These are phyloP conservation scores for Effrenium voratum DNA, from an alignment of 73 alveolate genomes.

Conservation along the genomic window DNA sequence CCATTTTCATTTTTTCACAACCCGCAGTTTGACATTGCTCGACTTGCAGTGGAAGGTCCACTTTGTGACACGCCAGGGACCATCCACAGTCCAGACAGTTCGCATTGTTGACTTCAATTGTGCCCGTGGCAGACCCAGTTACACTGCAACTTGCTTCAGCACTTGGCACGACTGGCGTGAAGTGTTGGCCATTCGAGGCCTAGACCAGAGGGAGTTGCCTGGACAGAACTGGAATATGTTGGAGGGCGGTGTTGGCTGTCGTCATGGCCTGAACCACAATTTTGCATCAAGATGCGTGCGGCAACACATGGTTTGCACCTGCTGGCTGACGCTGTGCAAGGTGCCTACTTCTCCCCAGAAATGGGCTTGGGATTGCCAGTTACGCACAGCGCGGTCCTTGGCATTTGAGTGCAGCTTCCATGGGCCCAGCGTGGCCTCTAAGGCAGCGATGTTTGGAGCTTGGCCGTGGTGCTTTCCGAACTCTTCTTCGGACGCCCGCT, in stretches of 20 bases:
- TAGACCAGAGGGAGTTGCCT: not conserved
- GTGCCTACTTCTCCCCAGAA: constrained; percentile 11
- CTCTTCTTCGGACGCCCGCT: not conserved
- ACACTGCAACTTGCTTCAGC: too few species aligned
- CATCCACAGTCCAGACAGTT: not conserved
- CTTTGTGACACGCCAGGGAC: too few species aligned
- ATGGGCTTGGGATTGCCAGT: not conserved
- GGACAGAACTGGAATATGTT: not conserved
- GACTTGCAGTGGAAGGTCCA: too few species aligned
- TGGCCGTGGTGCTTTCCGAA: not conserved
- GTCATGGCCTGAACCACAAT: not conserved
- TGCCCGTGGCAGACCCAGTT: not conserved
- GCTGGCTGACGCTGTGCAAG: too few species aligned
- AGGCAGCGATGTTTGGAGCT: constrained; percentile 7
- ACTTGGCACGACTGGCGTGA: too few species aligned
- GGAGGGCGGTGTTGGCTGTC: constrained; percentile 26
- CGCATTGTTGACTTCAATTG: constrained; percentile 5
- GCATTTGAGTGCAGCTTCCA: not conserved
- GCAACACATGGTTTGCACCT: too few species aligned
- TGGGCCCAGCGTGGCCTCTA: not conserved
- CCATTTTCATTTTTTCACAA: too few species aligned
- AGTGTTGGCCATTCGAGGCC: too few species aligned
- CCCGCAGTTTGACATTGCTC: too few species aligned
- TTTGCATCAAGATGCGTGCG: not conserved
- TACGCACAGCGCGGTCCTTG: not conserved